Percentiles rank a stretch among this genome's conserved stretches.
These are phyloP conservation scores for Licmophora abbreviata DNA, from an alignment of 108 stramenopile genomes.

Conservation along the genomic window DNA sequence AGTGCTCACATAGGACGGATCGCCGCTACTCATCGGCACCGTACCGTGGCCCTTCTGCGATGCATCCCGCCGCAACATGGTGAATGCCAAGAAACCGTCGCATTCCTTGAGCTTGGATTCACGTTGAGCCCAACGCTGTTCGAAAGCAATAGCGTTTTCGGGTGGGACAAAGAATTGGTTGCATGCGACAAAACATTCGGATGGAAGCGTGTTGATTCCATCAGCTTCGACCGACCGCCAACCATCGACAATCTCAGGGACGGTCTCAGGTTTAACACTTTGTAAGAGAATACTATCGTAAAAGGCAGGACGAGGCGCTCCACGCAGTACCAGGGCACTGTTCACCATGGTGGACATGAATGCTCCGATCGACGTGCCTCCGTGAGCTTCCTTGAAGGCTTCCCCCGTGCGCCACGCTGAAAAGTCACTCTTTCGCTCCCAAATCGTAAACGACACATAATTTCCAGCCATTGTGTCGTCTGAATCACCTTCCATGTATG, in stretches of 20 bases:
- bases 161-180: constrained; percentile 76
- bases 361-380: constrained; percentile 75
- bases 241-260: constrained; percentile 73
- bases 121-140: constrained; percentile 65
- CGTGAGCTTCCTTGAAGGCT: constrained; percentile 90
- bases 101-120: constrained; percentile 54
- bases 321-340: constrained; percentile 55
- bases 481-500: constrained; percentile 21
- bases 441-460: constrained; percentile 80
- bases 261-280: constrained; percentile 21
- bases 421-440: constrained; percentile 81
- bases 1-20: constrained; percentile 57
- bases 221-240: constrained; percentile 81
- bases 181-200: constrained; percentile 76
- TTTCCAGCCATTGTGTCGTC: constrained; percentile 38
- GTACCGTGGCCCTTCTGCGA: constrained; percentile 77
- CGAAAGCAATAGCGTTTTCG: constrained; percentile 59
- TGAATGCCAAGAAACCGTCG: constrained; percentile 74
- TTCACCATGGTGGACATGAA: constrained; percentile 76
- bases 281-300: constrained; percentile 72
- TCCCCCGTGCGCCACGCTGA: constrained; percentile 76
- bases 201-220: constrained; percentile 40
- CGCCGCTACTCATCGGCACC: constrained; percentile 39
- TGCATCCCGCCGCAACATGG: constrained; percentile 71
- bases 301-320: constrained; percentile 74